Percentiles rank a stretch among this genome's conserved stretches.
Conservation (phyloP, 2,329 filamentous ascomycete genomes). For the Claviceps humidiphila region DNA sequence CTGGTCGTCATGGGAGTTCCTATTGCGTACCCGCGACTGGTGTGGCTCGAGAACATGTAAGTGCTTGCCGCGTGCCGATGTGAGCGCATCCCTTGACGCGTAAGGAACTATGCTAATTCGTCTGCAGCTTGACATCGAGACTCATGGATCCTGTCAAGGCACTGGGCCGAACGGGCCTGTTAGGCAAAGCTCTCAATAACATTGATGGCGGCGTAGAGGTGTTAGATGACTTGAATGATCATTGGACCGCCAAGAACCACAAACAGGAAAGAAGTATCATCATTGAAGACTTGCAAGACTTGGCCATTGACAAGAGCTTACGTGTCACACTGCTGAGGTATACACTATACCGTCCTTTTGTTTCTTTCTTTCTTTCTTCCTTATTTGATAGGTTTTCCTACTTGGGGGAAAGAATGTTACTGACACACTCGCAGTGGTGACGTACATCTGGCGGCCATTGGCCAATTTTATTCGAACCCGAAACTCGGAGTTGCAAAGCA, state of each 20-base stretch:
- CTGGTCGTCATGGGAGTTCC: conserved; percentile 78
- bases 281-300: conserved; percentile 81
- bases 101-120: conserved; percentile 11
- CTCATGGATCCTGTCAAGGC: conserved; percentile 83
- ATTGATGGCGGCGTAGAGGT: conserved; percentile 90
- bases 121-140: conserved; percentile 60
- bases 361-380: background rate
- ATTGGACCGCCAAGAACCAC: conserved; percentile 94
- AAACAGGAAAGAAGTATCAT: conserved; percentile 80
- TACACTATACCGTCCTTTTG: conserved; percentile 7
- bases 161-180: conserved; percentile 65
- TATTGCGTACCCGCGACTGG: conserved; percentile 63
- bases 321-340: conserved; percentile 77
- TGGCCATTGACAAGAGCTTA: conserved; percentile 84
- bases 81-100: background rate
- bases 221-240: conserved; percentile 82
- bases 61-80: conserved; percentile 15
- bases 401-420: background rate
- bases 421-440: conserved; percentile 50
- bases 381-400: too few species aligned
- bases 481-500: conserved; percentile 72
- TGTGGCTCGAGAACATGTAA: conserved; percentile 59
- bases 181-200: conserved; percentile 72
- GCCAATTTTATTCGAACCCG: conserved; percentile 89
- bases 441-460: conserved; percentile 82